Conservation (phyloP, 768 basidiomycete genomes). For the Candolleomyces eurysporus region DNA sequence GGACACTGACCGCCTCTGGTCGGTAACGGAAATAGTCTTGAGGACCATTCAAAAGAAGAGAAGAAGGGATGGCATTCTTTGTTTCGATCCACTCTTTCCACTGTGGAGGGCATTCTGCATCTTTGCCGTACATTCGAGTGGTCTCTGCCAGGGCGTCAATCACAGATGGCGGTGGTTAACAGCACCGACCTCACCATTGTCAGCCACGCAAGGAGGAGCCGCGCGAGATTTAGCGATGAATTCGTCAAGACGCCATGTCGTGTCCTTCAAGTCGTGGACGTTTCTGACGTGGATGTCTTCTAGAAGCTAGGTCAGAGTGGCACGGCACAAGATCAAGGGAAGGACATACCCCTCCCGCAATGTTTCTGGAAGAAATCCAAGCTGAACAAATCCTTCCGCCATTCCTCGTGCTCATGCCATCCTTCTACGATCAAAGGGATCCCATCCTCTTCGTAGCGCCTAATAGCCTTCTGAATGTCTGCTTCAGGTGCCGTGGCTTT, state of each 20-base stretch:
- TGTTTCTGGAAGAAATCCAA: slow-evolving; percentile 49
- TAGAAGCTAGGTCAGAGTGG: background rate
- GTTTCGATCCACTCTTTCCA: slow-evolving; percentile 65
- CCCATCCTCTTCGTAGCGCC: slow-evolving; percentile 47
- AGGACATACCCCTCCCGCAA: slow-evolving; percentile 12
- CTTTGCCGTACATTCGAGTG: slow-evolving; percentile 69
- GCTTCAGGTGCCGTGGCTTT: slow-evolving; percentile 23
- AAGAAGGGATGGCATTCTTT: slow-evolving; percentile 46
- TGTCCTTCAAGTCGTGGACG: slow-evolving; percentile 56
- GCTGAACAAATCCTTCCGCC: slow-evolving; percentile 56
- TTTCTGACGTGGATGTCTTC: slow-evolving; percentile 56
- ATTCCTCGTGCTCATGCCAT: slow-evolving; percentile 51
- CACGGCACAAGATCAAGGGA: background rate
- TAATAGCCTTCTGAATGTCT: slow-evolving; percentile 38
- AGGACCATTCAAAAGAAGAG: slow-evolving; percentile 48
- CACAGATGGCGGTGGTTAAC: background rate
- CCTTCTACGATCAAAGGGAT: slow-evolving; percentile 63
- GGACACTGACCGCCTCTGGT: slow-evolving; percentile 43
- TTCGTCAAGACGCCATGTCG: slow-evolving; percentile 44
- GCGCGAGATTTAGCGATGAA: slow-evolving; percentile 48
- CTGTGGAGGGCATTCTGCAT: slow-evolving; percentile 60
- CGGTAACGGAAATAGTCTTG: slow-evolving; percentile 61
- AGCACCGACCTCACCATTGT: slow-evolving; percentile 33
- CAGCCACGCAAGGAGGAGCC: slow-evolving; percentile 28
- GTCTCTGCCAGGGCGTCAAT: slow-evolving; percentile 44